Base-by-base conservation (phyloP, 208 protist genomes). In the Acanthamoeba castellanii region DNA sequence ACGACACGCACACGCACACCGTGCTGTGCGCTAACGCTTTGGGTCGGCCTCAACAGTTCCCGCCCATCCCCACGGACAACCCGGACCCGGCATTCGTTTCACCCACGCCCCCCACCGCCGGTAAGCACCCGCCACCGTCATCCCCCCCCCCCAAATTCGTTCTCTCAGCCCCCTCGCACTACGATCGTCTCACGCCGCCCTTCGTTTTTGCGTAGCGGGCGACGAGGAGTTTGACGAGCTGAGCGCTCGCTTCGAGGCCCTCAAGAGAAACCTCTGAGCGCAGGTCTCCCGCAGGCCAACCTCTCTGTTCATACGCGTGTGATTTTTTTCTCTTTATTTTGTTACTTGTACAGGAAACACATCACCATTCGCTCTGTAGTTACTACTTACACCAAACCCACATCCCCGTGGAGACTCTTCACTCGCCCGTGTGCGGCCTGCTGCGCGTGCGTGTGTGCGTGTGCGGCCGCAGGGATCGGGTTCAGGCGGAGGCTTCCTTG, bases 181-280 rank as follows among this genome's bases (percentile, higher is more conserved):
- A 37, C 22, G 32, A 22, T 42, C 68, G 25, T 76, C 8, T 42
- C 6, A 13, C 22, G 68, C 8, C 32, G 13, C 25, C 68, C 7
- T 55, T 55, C 50, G 50, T 8, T 30, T 30, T 32, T 7, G 11
- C 20, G 45, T 13, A 61, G 32, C n/a, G 5, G 85, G 25, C 16
- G 85, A 92, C 5, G 85, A 66, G n/a, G 85, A 92, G 57, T 92
- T 74, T 72, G 85, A 66, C n/a, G 85, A 66, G 34, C 61, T 92
- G 32, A 92, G 85, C 37, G 85, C 85, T 18, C 85, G 85, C 37
- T 92, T 92, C 34, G 85, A 92, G 25, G 85, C 85, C 3, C 85
- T 92, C 57, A 92, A 92, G 42, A 25, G 81, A 11, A 42, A 32
- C 74, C 74, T 84, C 22, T 84, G 25, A 34, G 8, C 13, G 50